A percentile compares a stretch with the other conserved stretches of the same genome.
These are phyloP conservation scores for Fraxinus sp. DNA, from an alignment of 305 asterid species.

Conservation along the genomic window DNA sequence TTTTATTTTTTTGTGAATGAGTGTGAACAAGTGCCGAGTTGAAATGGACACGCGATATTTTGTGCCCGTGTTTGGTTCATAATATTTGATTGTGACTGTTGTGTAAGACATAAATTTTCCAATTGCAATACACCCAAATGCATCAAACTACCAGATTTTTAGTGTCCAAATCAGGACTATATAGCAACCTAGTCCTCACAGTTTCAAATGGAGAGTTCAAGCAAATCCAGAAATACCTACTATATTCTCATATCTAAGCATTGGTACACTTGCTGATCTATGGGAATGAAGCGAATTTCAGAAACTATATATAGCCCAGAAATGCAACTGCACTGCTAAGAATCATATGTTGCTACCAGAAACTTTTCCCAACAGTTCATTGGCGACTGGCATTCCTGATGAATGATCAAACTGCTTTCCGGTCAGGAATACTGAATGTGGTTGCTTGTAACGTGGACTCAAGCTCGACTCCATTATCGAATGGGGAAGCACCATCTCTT, in stretches of 20 bases:
- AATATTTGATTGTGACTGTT: neutral
- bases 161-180: neutral
- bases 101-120: neutral
- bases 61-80: neutral
- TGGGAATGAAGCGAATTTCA: conserved; percentile 9
- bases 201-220: neutral
- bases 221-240: neutral
- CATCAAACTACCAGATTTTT: neutral
- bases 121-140: neutral
- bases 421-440: conserved; percentile 41
- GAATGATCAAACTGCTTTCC: conserved; percentile 42
- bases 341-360: conserved; percentile 36
- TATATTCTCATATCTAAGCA: neutral
- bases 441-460: conserved; percentile 52
- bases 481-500: conserved; percentile 41
- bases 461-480: conserved; percentile 64
- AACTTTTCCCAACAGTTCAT: conserved; percentile 36
- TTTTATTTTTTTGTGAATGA: neutral
- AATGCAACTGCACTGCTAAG: conserved; percentile 3
- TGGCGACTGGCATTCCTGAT: conserved; percentile 31
- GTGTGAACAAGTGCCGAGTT: neutral
- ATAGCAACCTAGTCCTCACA: neutral
- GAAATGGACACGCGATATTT: neutral
- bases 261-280: neutral
- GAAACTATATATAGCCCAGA: conserved; percentile 23